These are phyloP conservation scores for Zea luxurians DNA, from an alignment of 176 grass and related monocot genomes.

Conservation along the genomic window DNA sequence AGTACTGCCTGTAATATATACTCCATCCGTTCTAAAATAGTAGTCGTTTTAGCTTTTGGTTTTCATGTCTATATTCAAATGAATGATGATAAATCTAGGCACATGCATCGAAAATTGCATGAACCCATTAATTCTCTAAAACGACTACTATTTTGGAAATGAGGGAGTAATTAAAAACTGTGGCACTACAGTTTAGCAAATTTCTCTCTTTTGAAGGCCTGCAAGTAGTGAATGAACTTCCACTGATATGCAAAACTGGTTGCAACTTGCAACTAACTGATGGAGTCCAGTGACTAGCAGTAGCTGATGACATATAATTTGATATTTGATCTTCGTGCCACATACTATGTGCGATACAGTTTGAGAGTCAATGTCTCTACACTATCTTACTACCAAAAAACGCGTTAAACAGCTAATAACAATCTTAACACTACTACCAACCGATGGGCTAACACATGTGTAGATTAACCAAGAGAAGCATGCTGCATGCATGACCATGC, in stretches of 20 bases:
- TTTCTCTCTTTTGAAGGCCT: not conserved
- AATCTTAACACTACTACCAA: slow-evolving; percentile 21
- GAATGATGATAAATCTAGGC: too few species aligned
- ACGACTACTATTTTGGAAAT: too few species aligned
- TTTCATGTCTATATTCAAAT: too few species aligned
- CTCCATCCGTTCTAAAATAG: too few species aligned
- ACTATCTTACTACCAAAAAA: slow-evolving; percentile 3
- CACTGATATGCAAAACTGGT: not conserved
- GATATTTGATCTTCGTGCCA: not conserved
- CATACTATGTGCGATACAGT: too few species aligned
- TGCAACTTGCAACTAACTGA: slow-evolving; percentile 12
- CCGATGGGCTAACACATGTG: too few species aligned
- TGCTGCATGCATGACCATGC: not conserved
- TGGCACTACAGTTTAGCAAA: not conserved
- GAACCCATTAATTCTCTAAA: too few species aligned
- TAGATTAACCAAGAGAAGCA: not conserved
- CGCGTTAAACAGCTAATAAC: slow-evolving; percentile 5
- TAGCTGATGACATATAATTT: not conserved
- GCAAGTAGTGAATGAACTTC: not conserved
- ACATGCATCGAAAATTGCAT: too few species aligned
- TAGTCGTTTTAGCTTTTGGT: too few species aligned
- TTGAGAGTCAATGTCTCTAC: slow-evolving; percentile 9
- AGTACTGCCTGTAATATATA: not conserved
- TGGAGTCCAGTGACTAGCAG: not conserved
- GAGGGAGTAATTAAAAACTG: not conserved